These are phyloP conservation scores for Phytopythium litorale DNA, from an alignment of 352 stramenopile genomes.

Conservation along the genomic window DNA sequence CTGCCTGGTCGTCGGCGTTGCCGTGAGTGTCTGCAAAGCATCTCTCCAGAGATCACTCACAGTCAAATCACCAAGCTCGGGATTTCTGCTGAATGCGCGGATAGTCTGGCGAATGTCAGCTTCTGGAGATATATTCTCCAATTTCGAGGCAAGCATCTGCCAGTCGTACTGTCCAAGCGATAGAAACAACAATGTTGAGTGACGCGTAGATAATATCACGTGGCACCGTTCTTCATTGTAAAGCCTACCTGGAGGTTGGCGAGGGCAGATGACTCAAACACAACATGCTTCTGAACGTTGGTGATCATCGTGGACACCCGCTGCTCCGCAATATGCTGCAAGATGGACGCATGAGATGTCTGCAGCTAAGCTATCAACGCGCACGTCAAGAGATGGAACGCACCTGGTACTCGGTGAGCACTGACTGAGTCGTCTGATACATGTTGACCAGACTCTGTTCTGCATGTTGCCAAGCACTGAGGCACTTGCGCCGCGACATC, in stretches of 20 bases:
- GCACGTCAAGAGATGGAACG: neutral
- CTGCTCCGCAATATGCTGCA: slow-evolving; percentile 76
- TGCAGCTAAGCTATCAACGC: neutral
- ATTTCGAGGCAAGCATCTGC: slow-evolving; percentile 70
- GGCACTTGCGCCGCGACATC: slow-evolving; percentile 55
- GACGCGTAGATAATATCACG: neutral
- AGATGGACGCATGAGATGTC: neutral
- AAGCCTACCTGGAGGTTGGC: slow-evolving; percentile 71
- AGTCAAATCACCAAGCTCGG: slow-evolving; percentile 39
- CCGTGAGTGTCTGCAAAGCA: slow-evolving; percentile 23
- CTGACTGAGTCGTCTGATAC: slow-evolving; percentile 59
- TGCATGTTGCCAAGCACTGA: slow-evolving; percentile 50
- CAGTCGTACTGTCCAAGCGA: slow-evolving; percentile 67
- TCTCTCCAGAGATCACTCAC: slow-evolving; percentile 61
- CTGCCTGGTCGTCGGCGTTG: slow-evolving; percentile 41
- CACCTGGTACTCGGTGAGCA: slow-evolving; percentile 83
- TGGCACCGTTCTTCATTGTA: neutral
- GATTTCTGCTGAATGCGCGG: slow-evolving; percentile 17
- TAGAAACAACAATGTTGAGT: neutral
- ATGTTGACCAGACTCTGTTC: slow-evolving; percentile 65
- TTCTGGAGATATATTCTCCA: slow-evolving; percentile 72
- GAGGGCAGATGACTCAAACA: slow-evolving; percentile 79
- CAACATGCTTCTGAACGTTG: slow-evolving; percentile 78
- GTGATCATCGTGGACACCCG: slow-evolving; percentile 64
- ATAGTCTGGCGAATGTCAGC: slow-evolving; percentile 72